Percentiles rank a stretch among this genome's conserved stretches.
Conservation (phyloP, 371 early-diverging fungal genomes). For the Parasitella parasitica region DNA sequence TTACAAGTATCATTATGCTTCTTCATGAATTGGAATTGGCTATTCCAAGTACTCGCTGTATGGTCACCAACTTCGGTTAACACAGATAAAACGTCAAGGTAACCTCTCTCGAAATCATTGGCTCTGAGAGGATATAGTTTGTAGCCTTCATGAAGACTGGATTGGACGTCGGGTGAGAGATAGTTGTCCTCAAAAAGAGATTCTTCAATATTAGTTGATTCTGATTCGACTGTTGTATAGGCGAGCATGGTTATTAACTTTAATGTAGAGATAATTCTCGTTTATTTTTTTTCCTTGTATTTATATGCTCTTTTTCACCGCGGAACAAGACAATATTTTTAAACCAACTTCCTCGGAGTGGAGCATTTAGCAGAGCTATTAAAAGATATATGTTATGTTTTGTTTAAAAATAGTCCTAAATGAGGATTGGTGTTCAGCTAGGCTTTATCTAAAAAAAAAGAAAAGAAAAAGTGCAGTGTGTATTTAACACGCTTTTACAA, state of each 20-base stretch:
- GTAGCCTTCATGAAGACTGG: conserved; percentile 76
- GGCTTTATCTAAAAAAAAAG: too few relatives aligned
- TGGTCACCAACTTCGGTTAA: conserved; percentile 80
- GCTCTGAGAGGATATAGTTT: conserved; percentile 78
- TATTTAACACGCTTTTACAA: not conserved
- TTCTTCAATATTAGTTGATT: conserved; percentile 19
- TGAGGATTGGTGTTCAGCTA: not conserved
- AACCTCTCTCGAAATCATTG: conserved; percentile 83
- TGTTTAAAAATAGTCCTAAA: not conserved
- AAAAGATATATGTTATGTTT: not conserved
- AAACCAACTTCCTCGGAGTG: not conserved
- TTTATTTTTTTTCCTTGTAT: not conserved
- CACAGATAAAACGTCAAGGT: conserved; percentile 66
- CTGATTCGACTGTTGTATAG: not conserved
- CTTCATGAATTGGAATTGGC: conserved; percentile 72
- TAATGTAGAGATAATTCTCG: not conserved
- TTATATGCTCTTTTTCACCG: not conserved
- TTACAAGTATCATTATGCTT: conserved; percentile 76
- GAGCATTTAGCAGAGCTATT: not conserved
- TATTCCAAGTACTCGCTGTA: conserved; percentile 64
- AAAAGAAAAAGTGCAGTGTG: too few relatives aligned
- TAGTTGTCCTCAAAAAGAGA: conserved; percentile 70
- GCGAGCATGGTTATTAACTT: not conserved
- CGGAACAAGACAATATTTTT: not conserved
- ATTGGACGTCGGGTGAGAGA: conserved; percentile 78